These are phyloP conservation scores for Phytophthora pini DNA, from an alignment of 352 stramenopile genomes.

Conservation along the genomic window DNA sequence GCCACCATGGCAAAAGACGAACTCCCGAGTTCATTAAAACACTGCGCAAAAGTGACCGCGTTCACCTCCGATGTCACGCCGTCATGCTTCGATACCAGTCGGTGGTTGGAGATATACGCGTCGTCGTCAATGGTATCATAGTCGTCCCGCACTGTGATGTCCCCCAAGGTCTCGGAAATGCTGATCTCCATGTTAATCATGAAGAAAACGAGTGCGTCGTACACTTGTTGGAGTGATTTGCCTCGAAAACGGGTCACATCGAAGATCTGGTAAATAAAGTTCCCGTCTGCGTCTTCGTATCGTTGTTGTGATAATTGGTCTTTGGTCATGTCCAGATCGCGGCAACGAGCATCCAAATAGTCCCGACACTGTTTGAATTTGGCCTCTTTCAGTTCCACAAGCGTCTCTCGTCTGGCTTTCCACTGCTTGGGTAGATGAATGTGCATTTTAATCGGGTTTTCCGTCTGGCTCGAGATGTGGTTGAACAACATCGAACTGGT, in stretches of 20 bases:
- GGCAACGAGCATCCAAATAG: constrained; percentile 40
- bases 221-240: constrained; percentile 44
- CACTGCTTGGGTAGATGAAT: constrained; percentile 27
- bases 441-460: constrained; percentile 10
- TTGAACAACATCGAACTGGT: background rate
- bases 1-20: constrained; percentile 25
- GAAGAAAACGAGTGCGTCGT: constrained; percentile 43
- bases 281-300: constrained; percentile 11
- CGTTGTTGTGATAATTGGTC: constrained; percentile 18
- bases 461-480: background rate
- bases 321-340: constrained; percentile 36
- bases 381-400: constrained; percentile 31
- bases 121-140: constrained; percentile 29
- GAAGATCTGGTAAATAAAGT: constrained; percentile 27
- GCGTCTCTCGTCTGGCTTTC: constrained; percentile 22
- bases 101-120: constrained; percentile 36
- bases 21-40: constrained; percentile 14
- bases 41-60: constrained; percentile 12
- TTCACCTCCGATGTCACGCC: constrained; percentile 2
- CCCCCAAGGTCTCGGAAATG: constrained; percentile 43
- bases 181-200: constrained; percentile 54
- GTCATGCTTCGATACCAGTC: constrained; percentile 32
- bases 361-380: constrained; percentile 29
- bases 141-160: constrained; percentile 48
- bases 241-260: constrained; percentile 44